Evolutionary conservation across 2,329 filamentous ascomycete species (phyloP), one percentile per base, ranked within the genome.

Genomic region (Fusarium hainanense): DNA sequence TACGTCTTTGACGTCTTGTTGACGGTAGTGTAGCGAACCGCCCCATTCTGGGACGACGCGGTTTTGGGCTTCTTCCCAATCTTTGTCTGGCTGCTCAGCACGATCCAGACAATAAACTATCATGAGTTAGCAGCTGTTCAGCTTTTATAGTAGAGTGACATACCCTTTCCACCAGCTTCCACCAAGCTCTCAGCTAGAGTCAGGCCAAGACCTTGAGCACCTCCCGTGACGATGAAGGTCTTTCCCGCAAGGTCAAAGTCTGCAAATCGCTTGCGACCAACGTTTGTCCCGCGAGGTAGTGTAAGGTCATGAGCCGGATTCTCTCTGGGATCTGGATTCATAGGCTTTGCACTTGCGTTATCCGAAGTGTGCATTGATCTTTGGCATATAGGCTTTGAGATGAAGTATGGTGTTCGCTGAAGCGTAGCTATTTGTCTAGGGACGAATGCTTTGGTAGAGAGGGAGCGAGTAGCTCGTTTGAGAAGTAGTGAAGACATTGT

Each of bases 1-100:
- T n/a, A 90, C 89, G 76, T 96, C 89, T 23, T 92, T 88, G n/a
- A 97, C 93, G 76, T 97, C 93, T 65, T 94, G 88, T 69, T 90
- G 89, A 75, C 91, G 89, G 82, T 97, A 97, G 57, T 80, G 52
- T 85, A 87, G 2, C 88, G 90, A 72, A 85, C 87, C n/a, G 93
- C 84, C 76, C 91, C 88, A 47, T 86, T 64, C 41, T 23, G 48
- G 34, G 7, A 64, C 81, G 37, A 92, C 91, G 51, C 88, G 86
- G 66, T 86, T 82, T 54, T 90, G 89, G 49, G 94, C 85, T 42
- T 82, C 81, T 57, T 85, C 85, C 79, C 94, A 96, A 57, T 89
- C 85, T 4, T 88, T 82, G 32, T 76, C 80, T 1, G 81, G 72
- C 6, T 81, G 78, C 9, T 73, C 59, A 23, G 68, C 66, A 2